Base-by-base conservation (phyloP, 2,329 filamentous ascomycete species). In the Talaromyces rugulosus region DNA sequence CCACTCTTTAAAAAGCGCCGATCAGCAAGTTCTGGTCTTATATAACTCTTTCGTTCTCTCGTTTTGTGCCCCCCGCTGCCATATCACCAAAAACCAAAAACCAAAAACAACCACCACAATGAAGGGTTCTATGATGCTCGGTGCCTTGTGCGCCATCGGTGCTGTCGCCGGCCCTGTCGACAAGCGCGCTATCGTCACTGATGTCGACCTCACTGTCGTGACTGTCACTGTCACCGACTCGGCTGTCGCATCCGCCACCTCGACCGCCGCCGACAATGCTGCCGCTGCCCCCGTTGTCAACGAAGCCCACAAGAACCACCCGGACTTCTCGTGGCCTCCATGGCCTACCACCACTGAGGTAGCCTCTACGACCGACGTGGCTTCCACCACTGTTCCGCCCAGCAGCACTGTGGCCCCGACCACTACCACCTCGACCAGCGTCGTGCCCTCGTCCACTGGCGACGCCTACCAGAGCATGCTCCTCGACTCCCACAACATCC, bases 401-500 rank as follows among this genome's bases (percentile, higher is more conserved):
- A 53, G 44, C 51, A 54, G 40, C 40, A 40, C 61, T 28, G 53
- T 56, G 53, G 40, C 63, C 28, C 50, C 66, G 33, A 47, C 64
- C 33, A 52, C 64, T 51, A 58, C 64, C 53, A 64, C 59, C 50
- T 50, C 56, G 47, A 52, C 42, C 30, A 42, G 51, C 36, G 27
- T 62, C 34, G 54, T 56, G 77, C 0, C 75, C 77, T 27, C 75
- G 8, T 77, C 78, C 14, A 65, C 65, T 33, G 64, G 62, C 61
- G 68, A 66, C 58, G 64, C 69, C 33, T 77, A 77, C 67, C 73
- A 78, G 64, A 62, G 67, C 33, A 61, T 66, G 18, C 68, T 79
- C 50, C 69, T 94, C 56, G 81, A 87, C 69, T 86, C 91, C 74
- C 95, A 98, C 87, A 97, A 97, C 80, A 71, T 89, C 59, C 91